Evolutionary conservation across 129 eudicot genomes (phyloP).

Genomic region (Tagetes erecta): DNA sequence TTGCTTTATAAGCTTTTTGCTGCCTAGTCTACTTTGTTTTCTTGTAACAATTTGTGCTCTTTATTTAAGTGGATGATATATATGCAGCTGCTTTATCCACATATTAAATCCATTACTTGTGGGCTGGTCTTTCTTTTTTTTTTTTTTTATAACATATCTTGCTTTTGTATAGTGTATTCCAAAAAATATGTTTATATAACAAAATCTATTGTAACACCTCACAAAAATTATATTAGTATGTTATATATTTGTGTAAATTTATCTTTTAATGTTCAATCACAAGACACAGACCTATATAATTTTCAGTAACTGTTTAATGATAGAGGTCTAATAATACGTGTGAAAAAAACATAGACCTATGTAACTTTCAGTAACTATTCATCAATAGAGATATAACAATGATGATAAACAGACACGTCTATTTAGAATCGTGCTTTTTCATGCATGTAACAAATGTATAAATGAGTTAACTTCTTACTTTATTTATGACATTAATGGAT

Average conservation of each 20-base stretch:
- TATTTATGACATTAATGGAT: neutral
- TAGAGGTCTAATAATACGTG: neutral
- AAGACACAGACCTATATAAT: neutral
- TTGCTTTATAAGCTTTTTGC: constrained; percentile 26
- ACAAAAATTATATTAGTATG: neutral
- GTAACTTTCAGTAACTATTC: neutral
- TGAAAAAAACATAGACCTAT: neutral
- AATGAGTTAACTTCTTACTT: neutral
- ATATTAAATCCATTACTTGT: constrained; percentile 19
- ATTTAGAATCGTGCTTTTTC: neutral
- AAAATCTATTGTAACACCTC: neutral
- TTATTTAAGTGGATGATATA: constrained; percentile 36
- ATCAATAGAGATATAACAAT: neutral
- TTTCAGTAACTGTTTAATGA: neutral
- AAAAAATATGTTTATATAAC: neutral
- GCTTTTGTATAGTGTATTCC: constrained; percentile 1
- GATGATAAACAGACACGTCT: neutral
- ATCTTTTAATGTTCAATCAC: neutral
- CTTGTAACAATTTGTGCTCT: neutral
- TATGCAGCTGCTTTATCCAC: constrained; percentile 36
- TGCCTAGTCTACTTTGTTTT: constrained; percentile 23
- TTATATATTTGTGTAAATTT: neutral
- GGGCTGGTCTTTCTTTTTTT: neutral
- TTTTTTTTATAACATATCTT: neutral
- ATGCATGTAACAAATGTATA: neutral